phyloP scores from a whole-genome alignment of 2,329 filamentous ascomycete genomes.

The Cercospora sp. region DNA sequence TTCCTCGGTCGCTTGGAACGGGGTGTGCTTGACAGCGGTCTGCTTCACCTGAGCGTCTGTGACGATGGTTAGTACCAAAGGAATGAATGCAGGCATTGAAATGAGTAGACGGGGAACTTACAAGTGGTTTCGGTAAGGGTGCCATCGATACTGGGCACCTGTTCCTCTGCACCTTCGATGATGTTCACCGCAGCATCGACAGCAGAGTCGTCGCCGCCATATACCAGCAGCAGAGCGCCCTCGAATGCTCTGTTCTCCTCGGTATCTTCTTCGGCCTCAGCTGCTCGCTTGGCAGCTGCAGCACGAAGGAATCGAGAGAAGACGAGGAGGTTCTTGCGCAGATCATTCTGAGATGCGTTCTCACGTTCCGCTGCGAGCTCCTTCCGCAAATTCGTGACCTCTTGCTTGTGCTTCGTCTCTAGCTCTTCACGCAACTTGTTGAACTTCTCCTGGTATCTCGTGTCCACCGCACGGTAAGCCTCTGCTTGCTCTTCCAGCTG shows the following conservation, averaged over 20 bases:
- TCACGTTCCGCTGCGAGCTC: slow-evolving; percentile 57
- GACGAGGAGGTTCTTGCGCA: slow-evolving; percentile 65
- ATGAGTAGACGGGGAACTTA: slow-evolving; percentile 48
- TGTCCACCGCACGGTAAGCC: slow-evolving; percentile 73
- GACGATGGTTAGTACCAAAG: not conserved
- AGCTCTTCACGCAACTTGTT: slow-evolving; percentile 59
- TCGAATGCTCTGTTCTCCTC: slow-evolving; percentile 82
- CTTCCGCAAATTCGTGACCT: slow-evolving; percentile 58
- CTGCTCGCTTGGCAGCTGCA: slow-evolving; percentile 71
- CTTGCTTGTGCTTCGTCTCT: slow-evolving; percentile 56
- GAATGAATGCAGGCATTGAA: not conserved
- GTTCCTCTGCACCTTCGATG: slow-evolving; percentile 69
- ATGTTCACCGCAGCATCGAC: slow-evolving; percentile 76
- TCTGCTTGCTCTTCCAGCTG: slow-evolving; percentile 73
- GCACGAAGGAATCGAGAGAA: slow-evolving; percentile 79
- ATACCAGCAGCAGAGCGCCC: slow-evolving; percentile 74
- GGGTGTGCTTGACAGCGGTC: slow-evolving; percentile 49
- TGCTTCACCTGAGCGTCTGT: slow-evolving; percentile 43
- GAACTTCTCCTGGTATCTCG: slow-evolving; percentile 66
- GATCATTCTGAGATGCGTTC: slow-evolving; percentile 49
- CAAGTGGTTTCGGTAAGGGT: slow-evolving; percentile 69
- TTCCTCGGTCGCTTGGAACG: slow-evolving; percentile 57
- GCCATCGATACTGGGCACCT: slow-evolving; percentile 64
- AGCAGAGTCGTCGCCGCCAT: slow-evolving; percentile 73
- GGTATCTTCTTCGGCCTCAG: slow-evolving; percentile 64